phyloP scores from a whole-genome alignment of 169 alveolate species.

The Cyclospora cayetanensis region DNA sequence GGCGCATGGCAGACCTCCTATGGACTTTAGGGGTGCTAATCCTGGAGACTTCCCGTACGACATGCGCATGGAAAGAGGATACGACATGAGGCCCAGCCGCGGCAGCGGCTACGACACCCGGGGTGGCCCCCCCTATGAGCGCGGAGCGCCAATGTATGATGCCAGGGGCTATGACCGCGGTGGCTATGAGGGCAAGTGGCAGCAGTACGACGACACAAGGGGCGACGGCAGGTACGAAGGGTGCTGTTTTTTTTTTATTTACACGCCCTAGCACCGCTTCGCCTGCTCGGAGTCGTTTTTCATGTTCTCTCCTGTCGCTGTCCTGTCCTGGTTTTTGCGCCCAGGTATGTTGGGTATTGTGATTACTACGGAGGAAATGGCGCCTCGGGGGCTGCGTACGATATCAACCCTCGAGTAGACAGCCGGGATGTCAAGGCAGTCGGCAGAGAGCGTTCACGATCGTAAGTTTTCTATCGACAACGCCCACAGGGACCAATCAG shows the following conservation, averaged over 20 bases:
- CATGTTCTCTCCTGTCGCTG: background rate
- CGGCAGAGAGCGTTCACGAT: slow-evolving; percentile 56
- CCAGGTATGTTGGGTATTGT: slow-evolving; percentile 49
- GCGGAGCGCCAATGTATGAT: slow-evolving; percentile 55
- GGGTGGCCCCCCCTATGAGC: slow-evolving; percentile 50
- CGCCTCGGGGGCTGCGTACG: slow-evolving; percentile 49
- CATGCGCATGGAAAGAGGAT: slow-evolving; percentile 65
- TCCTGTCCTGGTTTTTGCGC: background rate
- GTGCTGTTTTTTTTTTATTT: background rate
- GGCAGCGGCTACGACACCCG: slow-evolving; percentile 59
- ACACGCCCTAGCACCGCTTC: background rate
- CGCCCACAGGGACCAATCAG: background rate
- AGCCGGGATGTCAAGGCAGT: slow-evolving; percentile 57
- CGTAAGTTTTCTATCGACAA: too few relatives aligned
- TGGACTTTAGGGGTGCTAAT: slow-evolving; percentile 44
- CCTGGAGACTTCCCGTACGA: slow-evolving; percentile 53
- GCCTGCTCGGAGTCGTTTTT: background rate
- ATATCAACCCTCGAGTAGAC: slow-evolving; percentile 54
- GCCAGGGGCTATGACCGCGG: slow-evolving; percentile 49
- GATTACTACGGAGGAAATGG: slow-evolving; percentile 56
- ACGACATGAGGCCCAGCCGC: slow-evolving; percentile 38
- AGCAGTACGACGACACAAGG: slow-evolving; percentile 59
- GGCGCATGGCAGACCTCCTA: slow-evolving; percentile 41
- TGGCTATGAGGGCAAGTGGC: slow-evolving; percentile 59
- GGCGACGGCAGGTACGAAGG: slow-evolving; percentile 49